Conservation (phyloP, 2,329 filamentous ascomycete species). For the Penicillium sp. region DNA sequence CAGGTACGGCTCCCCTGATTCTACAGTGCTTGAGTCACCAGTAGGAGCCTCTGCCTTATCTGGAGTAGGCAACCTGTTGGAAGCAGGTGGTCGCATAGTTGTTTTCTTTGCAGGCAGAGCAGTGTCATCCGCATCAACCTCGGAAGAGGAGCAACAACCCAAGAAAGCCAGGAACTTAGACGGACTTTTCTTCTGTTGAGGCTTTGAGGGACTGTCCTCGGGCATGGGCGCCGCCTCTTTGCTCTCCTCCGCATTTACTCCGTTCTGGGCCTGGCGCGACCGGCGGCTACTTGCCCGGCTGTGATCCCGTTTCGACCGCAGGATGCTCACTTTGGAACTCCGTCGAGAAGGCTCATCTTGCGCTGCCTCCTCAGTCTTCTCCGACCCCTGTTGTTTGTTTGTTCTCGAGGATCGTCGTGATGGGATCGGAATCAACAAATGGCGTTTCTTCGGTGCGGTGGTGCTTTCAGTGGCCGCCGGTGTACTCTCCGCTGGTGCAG, state of each 20-base stretch:
- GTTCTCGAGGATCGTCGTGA: conserved; percentile 41
- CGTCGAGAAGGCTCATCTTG: conserved; percentile 51
- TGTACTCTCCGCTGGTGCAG: conserved; percentile 7
- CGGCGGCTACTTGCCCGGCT: conserved; percentile 61
- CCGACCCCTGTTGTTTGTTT: conserved; percentile 35
- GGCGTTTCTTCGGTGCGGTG: conserved; percentile 37
- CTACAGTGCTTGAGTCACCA: conserved; percentile 40
- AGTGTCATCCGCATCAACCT: conserved; percentile 45
- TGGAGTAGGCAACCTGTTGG: conserved; percentile 37
- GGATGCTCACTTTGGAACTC: conserved; percentile 64
- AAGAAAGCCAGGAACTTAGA: conserved; percentile 47
- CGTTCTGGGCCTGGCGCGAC: conserved; percentile 39
- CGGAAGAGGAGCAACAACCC: conserved; percentile 49
- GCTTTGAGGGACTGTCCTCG: conserved; percentile 34
- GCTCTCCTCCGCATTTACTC: conserved; percentile 32
- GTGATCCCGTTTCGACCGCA: conserved; percentile 62
- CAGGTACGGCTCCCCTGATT: conserved; percentile 39
- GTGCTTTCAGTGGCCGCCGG: conserved; percentile 15
- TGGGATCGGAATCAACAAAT: conserved; percentile 37
- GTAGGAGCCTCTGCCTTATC: conserved; percentile 41
- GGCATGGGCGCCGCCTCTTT: conserved; percentile 31
- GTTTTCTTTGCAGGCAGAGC: conserved; percentile 48
- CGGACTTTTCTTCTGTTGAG: conserved; percentile 43
- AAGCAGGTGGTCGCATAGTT: conserved; percentile 38
- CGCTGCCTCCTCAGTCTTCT: conserved; percentile 32